Evolutionary conservation across 2,329 filamentous ascomycete genomes (phyloP), one percentile per base, ranked within the genome.

Genomic region (Tolypocladium endophyticum): DNA sequence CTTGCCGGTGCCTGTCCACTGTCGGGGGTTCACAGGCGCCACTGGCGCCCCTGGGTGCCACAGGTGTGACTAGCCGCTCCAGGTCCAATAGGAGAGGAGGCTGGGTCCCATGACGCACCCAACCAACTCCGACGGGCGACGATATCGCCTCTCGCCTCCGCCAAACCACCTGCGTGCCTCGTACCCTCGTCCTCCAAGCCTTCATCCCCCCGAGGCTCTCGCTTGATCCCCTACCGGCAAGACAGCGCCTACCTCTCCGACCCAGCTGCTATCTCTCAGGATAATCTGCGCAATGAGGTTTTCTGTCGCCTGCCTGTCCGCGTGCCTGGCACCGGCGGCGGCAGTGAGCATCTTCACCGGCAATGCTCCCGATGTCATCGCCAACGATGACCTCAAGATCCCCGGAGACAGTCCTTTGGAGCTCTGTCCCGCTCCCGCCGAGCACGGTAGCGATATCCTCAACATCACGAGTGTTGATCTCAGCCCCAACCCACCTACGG

Each of bases 401-500:
- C 87, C 90, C 1, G 92, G 94, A 72, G 80, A 93, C 57, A 96
- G 93, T 71, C 93, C 94, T 36, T 81, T 99, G 61, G 79, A 85
- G 70, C 90, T 89, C 76, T 99, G 94, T n/a, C n/a, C n/a, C n/a
- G n/a, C n/a, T n/a, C n/a, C n/a, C 65, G 76, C 78, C 61, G 81
- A 89, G 63, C 89, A 90, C 60, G 74, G 75, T 56, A 73, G 84
- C 57, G 86, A 97, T 72, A 82, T 92, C 60, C 78, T 97, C 66
- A 76, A 78, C 52, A 92, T 99, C 68, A 79, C 92, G 64, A 83
- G 83, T 55, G 91, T 97, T 60, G 87, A 97, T 68, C 76, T 99
- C 60, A 71, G 74, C 41, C 94, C 94, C 18, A 97, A 97, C 74
- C 94, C 93, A 61, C 94, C 94, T 41, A 71, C 84, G 71, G 81